Evolutionary conservation across 2,329 filamentous ascomycete species (phyloP).

Genomic region (Diplodia mutila): DNA sequence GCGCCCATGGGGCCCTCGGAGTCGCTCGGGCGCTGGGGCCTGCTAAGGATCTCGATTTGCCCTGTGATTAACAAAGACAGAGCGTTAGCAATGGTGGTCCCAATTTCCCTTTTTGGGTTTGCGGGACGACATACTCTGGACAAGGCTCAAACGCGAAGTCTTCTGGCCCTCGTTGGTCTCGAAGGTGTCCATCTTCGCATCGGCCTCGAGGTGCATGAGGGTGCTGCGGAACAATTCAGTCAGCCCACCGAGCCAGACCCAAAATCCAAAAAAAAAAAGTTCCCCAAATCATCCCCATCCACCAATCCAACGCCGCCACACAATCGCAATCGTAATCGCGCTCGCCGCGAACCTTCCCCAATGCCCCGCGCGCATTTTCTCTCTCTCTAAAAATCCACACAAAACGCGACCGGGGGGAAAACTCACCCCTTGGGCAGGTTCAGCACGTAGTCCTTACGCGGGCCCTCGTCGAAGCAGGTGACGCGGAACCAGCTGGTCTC

Average conservation of each 20-base stretch:
- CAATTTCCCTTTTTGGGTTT: neutral
- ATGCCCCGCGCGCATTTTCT: neutral
- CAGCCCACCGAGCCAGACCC: neutral
- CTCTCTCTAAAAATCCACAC: no score
- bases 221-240: conserved; percentile 56
- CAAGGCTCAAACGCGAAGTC: conserved; percentile 66
- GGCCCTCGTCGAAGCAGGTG: conserved; percentile 71
- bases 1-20: neutral
- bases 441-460: conserved; percentile 71
- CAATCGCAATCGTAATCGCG: no score
- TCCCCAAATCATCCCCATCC: no score
- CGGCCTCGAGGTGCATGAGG: conserved; percentile 81
- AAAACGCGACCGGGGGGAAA: neutral
- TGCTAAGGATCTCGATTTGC: conserved; percentile 54
- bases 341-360: neutral
- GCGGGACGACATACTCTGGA: conserved; percentile 71
- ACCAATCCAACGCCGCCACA: no score
- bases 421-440: conserved; percentile 82
- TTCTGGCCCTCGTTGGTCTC: conserved; percentile 72
- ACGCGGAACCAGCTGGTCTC: conserved; percentile 86
- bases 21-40: conserved; percentile 30
- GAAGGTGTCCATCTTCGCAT: conserved; percentile 70
- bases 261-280: no score
- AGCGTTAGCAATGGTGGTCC: neutral
- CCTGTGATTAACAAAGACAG: conserved; percentile 38